Percentiles rank a stretch among this genome's conserved stretches.
Conservation (phyloP, 495 filamentous ascomycete species). For the Patellaria atrata region DNA sequence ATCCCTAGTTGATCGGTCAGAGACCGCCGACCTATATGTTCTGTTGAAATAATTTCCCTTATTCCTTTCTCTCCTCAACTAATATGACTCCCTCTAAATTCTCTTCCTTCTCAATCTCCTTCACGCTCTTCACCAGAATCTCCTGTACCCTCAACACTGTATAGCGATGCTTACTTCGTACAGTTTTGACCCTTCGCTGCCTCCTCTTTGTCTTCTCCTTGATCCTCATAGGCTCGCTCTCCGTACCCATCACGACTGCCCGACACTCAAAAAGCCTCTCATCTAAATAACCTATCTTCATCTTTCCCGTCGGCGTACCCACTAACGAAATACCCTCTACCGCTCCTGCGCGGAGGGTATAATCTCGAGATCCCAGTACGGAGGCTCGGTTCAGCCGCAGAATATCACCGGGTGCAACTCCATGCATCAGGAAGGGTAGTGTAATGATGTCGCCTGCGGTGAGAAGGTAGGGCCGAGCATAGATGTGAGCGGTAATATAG, state of each 20-base stretch:
- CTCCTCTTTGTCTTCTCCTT: conserved; percentile 91
- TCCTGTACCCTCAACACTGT: conserved; percentile 78
- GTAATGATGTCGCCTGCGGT: conserved; percentile 72
- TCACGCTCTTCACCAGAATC: conserved; percentile 50
- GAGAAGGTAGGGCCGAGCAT: conserved; percentile 79
- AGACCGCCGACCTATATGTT: too few relatives aligned
- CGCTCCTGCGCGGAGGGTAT: conserved; percentile 55
- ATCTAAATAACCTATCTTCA: conserved; percentile 44
- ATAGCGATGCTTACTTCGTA: conserved; percentile 73
- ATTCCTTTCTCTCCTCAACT: too few relatives aligned
- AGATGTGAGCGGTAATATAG: conserved; percentile 79
- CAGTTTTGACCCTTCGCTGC: conserved; percentile 54
- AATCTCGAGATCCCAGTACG: conserved; percentile 71
- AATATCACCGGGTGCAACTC: conserved; percentile 65
- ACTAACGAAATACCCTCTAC: conserved; percentile 6
- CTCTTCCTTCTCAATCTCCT: conserved; percentile 34
- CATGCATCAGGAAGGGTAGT: conserved; percentile 89
- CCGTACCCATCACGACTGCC: conserved; percentile 71
- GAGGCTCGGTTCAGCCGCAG: conserved; percentile 74
- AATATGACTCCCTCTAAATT: conserved; percentile 19
- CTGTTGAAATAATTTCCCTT: too few relatives aligned
- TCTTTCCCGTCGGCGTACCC: conserved; percentile 32
- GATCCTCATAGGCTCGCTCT: conserved; percentile 72
- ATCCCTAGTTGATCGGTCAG: too few relatives aligned
- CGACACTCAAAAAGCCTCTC: conserved; percentile 71